A percentile compares a stretch with the other conserved stretches of the same genome.
These are phyloP conservation scores for Craterostigma plantagineum DNA, from an alignment of 257 asterid genomes.

Conservation along the genomic window DNA sequence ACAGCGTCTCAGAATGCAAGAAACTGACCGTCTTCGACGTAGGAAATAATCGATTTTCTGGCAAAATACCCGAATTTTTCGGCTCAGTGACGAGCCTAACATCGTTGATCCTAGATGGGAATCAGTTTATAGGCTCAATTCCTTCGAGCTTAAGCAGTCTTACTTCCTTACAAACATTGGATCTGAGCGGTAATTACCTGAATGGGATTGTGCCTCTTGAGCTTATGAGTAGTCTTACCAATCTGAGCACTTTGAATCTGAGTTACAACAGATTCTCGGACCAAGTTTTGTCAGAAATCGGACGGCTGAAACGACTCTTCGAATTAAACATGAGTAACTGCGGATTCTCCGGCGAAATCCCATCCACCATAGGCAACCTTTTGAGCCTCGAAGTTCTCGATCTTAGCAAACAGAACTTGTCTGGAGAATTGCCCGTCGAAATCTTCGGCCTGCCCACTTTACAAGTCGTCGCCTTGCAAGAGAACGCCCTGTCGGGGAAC, in stretches of 20 bases:
- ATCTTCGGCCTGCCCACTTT: slow-evolving; percentile 59
- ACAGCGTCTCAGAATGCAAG: slow-evolving; percentile 13
- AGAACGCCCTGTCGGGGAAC: slow-evolving; percentile 39
- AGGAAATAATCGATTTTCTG: slow-evolving; percentile 26
- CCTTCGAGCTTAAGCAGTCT: slow-evolving; percentile 33
- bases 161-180: slow-evolving; percentile 26
- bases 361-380: slow-evolving; percentile 38
- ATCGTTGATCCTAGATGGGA: slow-evolving; percentile 35
- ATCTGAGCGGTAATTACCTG: slow-evolving; percentile 41
- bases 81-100: slow-evolving; percentile 26
- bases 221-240: slow-evolving; percentile 31
- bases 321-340: slow-evolving; percentile 56
- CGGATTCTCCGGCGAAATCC: slow-evolving; percentile 49
- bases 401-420: slow-evolving; percentile 58
- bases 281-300: slow-evolving; percentile 22
- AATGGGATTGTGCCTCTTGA: slow-evolving; percentile 40
- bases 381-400: slow-evolving; percentile 43
- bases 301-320: slow-evolving; percentile 27
- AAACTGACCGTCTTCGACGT: slow-evolving; percentile 24
- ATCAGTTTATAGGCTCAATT: slow-evolving; percentile 29
- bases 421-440: slow-evolving; percentile 63
- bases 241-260: slow-evolving; percentile 46
- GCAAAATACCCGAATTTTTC: slow-evolving; percentile 40
- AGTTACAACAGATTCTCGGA: slow-evolving; percentile 43
- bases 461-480: slow-evolving; percentile 42